These are phyloP conservation scores for Trichomonascus vanleenenianus DNA, from an alignment of 805 yeast genomes.

Conservation along the genomic window DNA sequence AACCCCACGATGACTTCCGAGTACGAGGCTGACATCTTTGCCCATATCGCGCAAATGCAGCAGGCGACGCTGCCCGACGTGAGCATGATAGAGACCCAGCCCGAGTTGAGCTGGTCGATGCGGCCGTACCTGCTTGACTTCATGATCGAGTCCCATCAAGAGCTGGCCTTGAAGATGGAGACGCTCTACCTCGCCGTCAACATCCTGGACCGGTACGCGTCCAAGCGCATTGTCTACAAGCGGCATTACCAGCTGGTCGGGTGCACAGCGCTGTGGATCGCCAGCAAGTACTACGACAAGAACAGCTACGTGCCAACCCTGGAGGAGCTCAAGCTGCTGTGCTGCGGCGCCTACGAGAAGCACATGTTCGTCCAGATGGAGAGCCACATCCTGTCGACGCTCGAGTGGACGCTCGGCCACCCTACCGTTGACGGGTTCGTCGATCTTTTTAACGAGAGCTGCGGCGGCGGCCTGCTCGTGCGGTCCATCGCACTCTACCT, in stretches of 20 bases:
- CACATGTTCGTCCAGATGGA: slow-evolving; percentile 70
- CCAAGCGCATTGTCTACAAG: slow-evolving; percentile 72
- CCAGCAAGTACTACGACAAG: slow-evolving; percentile 75
- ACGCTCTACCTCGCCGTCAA: slow-evolving; percentile 63
- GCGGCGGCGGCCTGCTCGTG: slow-evolving; percentile 9
- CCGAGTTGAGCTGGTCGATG: slow-evolving; percentile 68
- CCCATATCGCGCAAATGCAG: slow-evolving; percentile 30
- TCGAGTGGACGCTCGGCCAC: slow-evolving; percentile 65
- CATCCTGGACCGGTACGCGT: slow-evolving; percentile 84
- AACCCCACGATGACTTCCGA: slow-evolving; percentile 21
- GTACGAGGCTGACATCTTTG: slow-evolving; percentile 30
- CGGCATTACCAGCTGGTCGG: slow-evolving; percentile 88
- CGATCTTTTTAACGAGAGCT: slow-evolving; percentile 19
- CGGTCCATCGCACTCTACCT: slow-evolving; percentile 27
- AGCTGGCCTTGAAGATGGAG: slow-evolving; percentile 53
- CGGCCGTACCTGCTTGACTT: slow-evolving; percentile 75
- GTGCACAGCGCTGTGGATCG: slow-evolving; percentile 87
- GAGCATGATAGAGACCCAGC: slow-evolving; percentile 73
- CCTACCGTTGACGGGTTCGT: slow-evolving; percentile 47
- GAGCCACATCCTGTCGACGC: slow-evolving; percentile 58
- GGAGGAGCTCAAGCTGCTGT: slow-evolving; percentile 60
- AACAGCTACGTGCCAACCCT: slow-evolving; percentile 69
- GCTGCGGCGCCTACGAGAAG: slow-evolving; percentile 58
- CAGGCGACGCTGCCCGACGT: slow-evolving; percentile 40
- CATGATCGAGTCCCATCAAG: slow-evolving; percentile 56